Evolutionary conservation across 208 protist species (phyloP).

Genomic region (Kentomonas sorsogonicus): DNA sequence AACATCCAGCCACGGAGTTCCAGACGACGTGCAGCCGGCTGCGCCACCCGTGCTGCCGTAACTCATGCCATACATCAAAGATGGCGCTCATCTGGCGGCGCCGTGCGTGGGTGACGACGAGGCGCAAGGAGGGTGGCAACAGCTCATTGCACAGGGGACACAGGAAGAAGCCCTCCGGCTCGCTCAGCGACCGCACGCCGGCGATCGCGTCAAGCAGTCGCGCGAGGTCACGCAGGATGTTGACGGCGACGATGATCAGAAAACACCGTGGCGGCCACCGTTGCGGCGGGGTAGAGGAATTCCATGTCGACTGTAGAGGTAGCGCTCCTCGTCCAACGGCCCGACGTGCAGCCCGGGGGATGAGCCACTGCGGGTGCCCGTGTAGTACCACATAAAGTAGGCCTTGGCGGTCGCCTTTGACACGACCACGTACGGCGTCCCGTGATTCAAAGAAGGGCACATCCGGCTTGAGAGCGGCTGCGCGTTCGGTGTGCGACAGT

Average conservation of each 20-base stretch:
- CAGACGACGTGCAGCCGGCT: too few species aligned
- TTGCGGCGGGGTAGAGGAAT: conserved; percentile 41
- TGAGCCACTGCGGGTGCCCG: conserved; percentile 1
- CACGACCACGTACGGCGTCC: conserved; percentile 41
- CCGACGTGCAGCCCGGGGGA: neutral
- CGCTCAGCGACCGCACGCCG: conserved; percentile 43
- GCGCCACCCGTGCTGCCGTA: too few species aligned
- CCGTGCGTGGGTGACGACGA: conserved; percentile 13
- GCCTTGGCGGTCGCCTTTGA: conserved; percentile 15
- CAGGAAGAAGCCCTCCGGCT: conserved; percentile 43
- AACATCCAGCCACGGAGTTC: too few species aligned
- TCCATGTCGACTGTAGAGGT: conserved; percentile 19
- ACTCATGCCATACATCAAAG: too few species aligned
- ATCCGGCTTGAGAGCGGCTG: conserved; percentile 11
- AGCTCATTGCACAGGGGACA: conserved; percentile 57
- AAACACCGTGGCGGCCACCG: too few species aligned
- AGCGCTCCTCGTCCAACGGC: conserved; percentile 7
- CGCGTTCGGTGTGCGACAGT: conserved; percentile 22
- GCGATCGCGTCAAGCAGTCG: conserved; percentile 34
- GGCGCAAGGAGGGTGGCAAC: conserved; percentile 19
- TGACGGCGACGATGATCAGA: conserved; percentile 13
- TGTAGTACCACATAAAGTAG: too few species aligned
- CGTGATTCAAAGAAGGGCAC: conserved; percentile 3
- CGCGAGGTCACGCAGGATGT: conserved; percentile 22
- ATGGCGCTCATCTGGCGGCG: too few species aligned